Conservation (phyloP, 305 asterid genomes). For the Solanum aculeatissimum region DNA sequence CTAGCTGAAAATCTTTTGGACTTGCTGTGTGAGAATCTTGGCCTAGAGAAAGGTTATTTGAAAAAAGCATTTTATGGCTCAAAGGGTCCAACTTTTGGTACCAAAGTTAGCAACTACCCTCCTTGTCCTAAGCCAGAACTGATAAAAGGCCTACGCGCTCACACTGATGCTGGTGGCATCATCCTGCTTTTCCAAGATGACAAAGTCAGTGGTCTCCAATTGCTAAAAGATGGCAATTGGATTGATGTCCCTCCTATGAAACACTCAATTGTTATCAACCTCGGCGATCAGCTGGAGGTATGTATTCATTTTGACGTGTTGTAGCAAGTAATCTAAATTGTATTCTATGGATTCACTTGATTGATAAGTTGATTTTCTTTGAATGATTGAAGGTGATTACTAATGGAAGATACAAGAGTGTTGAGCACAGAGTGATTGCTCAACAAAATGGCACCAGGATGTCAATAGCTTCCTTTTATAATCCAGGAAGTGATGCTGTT, state of each 20-base stretch:
- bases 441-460: constrained; percentile 78
- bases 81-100: constrained; percentile 78
- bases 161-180: constrained; percentile 98
- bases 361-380: background rate
- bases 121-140: constrained; percentile 92
- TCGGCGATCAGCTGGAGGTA: constrained; percentile 96
- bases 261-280: constrained; percentile 85
- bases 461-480: constrained; percentile 92
- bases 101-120: constrained; percentile 92
- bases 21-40: constrained; percentile 85
- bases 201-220: constrained; percentile 94
- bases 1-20: constrained; percentile 73
- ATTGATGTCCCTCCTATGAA: constrained; percentile 92
- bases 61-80: constrained; percentile 70
- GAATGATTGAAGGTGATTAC: constrained; percentile 39
- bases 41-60: constrained; percentile 73
- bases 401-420: constrained; percentile 89
- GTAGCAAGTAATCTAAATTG: background rate
- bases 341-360: background rate
- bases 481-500: constrained; percentile 85
- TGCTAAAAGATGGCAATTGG: constrained; percentile 82
- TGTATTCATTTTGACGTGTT: background rate
- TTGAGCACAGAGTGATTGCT: constrained; percentile 77
- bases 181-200: constrained; percentile 95
- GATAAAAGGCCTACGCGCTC: constrained; percentile 91